phyloP scores from a whole-genome alignment of 2,329 filamentous ascomycete genomes.

The Lasiodiplodia theobromae region DNA sequence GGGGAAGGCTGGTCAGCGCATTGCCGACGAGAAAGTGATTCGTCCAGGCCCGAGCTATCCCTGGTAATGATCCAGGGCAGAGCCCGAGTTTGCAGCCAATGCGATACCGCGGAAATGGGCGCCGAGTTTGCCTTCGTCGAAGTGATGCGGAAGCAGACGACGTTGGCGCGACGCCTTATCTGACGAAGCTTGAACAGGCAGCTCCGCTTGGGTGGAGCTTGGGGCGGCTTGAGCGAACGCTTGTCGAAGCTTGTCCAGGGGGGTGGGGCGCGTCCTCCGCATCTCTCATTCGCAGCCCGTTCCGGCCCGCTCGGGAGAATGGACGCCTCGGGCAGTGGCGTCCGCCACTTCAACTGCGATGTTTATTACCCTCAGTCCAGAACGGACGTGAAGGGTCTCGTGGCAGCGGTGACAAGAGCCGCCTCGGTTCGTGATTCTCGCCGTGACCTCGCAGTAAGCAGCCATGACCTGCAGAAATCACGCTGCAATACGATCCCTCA shows the following conservation, averaged over 20 bases:
- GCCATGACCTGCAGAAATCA: conserved; percentile 5
- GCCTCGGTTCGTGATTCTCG: not conserved
- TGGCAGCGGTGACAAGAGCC: not conserved
- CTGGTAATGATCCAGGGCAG: not conserved
- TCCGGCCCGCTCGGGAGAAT: conserved; percentile 6
- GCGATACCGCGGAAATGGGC: not conserved
- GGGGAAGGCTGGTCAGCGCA: not conserved
- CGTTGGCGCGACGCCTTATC: not conserved
- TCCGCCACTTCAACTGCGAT: not conserved
- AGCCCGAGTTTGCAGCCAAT: not conserved
- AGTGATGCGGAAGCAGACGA: not conserved
- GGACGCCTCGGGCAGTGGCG: not conserved
- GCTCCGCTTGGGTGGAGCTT: conserved; percentile 15
- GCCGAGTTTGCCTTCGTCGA: not conserved
- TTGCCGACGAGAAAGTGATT: not conserved
- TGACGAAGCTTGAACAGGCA: conserved; percentile 10
- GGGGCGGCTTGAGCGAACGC: conserved; percentile 9
- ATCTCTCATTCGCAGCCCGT: not conserved
- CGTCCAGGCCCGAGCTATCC: not conserved
- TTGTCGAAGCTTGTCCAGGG: conserved; percentile 21
- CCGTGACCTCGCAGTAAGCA: not conserved
- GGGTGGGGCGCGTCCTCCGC: conserved; percentile 8
- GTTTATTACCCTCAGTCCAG: not conserved
- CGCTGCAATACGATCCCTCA: not conserved
- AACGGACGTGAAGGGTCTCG: not conserved